Evolutionary conservation across 2,329 filamentous ascomycete genomes (phyloP).

Genomic region (Tolypocladium album): DNA sequence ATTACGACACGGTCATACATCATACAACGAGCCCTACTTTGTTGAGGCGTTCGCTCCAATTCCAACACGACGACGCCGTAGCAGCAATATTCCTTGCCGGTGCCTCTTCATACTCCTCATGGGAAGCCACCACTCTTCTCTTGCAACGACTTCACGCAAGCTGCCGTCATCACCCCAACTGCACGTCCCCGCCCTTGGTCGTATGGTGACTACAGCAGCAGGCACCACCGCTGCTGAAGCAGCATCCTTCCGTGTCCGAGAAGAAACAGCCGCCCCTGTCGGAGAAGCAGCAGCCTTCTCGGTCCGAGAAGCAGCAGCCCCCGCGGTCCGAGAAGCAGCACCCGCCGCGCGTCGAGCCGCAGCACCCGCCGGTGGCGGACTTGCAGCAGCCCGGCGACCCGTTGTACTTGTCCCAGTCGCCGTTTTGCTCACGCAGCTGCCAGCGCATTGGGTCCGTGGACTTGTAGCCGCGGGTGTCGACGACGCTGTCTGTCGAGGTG

Average conservation of each 20-base stretch:
- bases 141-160: too few species aligned
- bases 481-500: background rate
- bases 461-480: constrained; percentile 1
- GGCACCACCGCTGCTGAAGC: constrained; percentile 1
- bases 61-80: too few species aligned
- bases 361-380: background rate
- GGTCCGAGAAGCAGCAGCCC: constrained; percentile 7
- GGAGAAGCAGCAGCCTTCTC: constrained; percentile 3
- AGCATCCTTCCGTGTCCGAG: constrained; percentile 2
- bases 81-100: too few species aligned
- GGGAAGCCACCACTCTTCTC: too few species aligned
- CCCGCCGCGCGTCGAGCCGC: background rate
- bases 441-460: constrained; percentile 2
- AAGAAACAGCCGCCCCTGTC: constrained; percentile 6
- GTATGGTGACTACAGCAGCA: background rate
- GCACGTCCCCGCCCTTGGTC: background rate
- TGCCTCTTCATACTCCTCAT: too few species aligned
- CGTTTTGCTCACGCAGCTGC: constrained; percentile 4
- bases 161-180: background rate
- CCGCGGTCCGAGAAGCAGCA: constrained; percentile 2
- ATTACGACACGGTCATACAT: too few species aligned
- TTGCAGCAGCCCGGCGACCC: background rate
- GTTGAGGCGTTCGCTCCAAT: too few species aligned
- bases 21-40: too few species aligned
- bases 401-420: constrained; percentile 4